Percentiles rank a stretch among this genome's conserved stretches.
These are phyloP conservation scores for Hypoxylon sp. DNA, from an alignment of 2,329 filamentous ascomycete species.

Conservation along the genomic window DNA sequence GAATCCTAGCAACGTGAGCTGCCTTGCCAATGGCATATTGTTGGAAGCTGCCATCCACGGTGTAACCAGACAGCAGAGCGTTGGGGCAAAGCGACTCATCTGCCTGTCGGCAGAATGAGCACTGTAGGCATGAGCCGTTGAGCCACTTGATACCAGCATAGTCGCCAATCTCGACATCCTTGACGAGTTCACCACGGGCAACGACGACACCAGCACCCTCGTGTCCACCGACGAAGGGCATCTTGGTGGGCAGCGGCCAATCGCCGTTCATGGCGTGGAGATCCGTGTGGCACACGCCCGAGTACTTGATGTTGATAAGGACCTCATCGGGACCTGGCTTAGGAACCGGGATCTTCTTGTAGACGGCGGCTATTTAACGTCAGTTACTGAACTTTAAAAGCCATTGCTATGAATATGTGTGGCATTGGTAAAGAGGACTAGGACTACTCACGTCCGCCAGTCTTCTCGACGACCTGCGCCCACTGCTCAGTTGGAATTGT, in stretches of 20 bases:
- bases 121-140: constrained; percentile 87
- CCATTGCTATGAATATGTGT: not conserved
- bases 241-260: constrained; percentile 87
- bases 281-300: constrained; percentile 92
- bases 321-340: constrained; percentile 91
- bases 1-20: constrained; percentile 85
- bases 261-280: constrained; percentile 85
- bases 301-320: constrained; percentile 91
- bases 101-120: constrained; percentile 83
- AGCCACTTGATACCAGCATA: constrained; percentile 94
- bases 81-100: constrained; percentile 88
- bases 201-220: constrained; percentile 88
- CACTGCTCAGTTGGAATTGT: constrained; percentile 86
- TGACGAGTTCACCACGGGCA: constrained; percentile 81
- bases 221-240: constrained; percentile 87
- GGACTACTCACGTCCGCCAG: constrained; percentile 75
- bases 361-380: constrained; percentile 68
- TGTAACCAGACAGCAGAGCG: constrained; percentile 87
- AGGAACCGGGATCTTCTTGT: constrained; percentile 86
- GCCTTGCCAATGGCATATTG: constrained; percentile 92
- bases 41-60: constrained; percentile 93
- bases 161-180: constrained; percentile 85
- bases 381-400: constrained; percentile 16
- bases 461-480: constrained; percentile 91
- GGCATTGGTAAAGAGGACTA: constrained; percentile 52